Percentiles rank a stretch among this genome's conserved stretches.
Evolutionary conservation across 768 basidiomycete species (phyloP).

Genomic region (Tephrocybe sp.): DNA sequence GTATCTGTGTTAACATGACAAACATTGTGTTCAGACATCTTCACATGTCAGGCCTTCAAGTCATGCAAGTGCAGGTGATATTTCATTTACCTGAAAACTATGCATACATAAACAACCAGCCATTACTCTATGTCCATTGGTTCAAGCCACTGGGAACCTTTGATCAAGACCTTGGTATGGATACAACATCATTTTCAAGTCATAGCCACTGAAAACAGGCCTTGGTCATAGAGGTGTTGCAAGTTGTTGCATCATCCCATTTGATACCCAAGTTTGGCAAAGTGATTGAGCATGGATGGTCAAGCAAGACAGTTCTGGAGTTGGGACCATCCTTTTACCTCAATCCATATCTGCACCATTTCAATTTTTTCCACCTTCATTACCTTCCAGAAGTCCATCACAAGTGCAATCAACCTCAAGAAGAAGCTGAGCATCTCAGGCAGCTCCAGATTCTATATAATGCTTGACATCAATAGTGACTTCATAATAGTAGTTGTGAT

Average conservation of each 20-base stretch:
- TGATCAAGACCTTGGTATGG: constrained; percentile 16
- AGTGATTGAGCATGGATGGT: constrained; percentile 11
- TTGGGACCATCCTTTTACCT: constrained; percentile 23
- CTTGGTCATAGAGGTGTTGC: constrained; percentile 21
- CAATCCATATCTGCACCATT: constrained; percentile 28
- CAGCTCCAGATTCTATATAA: too few relatives aligned
- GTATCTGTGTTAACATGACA: too few relatives aligned
- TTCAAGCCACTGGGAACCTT: constrained; percentile 21
- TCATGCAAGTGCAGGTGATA: too few relatives aligned
- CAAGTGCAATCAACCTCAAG: too few relatives aligned
- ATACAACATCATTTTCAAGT: constrained; percentile 16
- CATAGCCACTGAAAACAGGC: constrained; percentile 12
- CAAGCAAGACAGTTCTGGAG: constrained; percentile 19
- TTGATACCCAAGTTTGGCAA: constrained; percentile 24
- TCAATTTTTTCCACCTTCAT: constrained; percentile 24
- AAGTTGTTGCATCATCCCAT: constrained; percentile 29
- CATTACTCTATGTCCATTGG: constrained; percentile 24
- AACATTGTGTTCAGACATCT: too few relatives aligned
- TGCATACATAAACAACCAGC: too few relatives aligned
- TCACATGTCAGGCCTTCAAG: too few relatives aligned
- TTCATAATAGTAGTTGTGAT: too few relatives aligned
- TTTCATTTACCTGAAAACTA: too few relatives aligned
- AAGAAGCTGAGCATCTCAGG: too few relatives aligned
- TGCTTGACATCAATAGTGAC: too few relatives aligned
- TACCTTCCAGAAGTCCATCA: not conserved